Conservation (phyloP, 345 rosid species). For the Garcia nutans region DNA sequence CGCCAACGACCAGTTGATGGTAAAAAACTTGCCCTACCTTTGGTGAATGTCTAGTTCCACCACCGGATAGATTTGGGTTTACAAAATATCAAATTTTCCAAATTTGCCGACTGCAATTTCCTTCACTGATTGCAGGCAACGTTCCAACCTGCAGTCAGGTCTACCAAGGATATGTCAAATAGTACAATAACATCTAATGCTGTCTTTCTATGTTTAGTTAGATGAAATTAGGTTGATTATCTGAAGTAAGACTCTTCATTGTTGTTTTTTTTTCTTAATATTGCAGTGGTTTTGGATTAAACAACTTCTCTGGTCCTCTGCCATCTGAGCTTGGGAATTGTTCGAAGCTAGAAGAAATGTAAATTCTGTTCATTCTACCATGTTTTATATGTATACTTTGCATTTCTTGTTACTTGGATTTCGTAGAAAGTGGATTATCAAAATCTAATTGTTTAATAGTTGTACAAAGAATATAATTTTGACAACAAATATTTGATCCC, state of each 20-base stretch:
- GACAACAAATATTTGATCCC: too few relatives aligned
- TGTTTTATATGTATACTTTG: not conserved
- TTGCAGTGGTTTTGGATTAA: conserved; percentile 44
- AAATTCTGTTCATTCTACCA: conserved; percentile 24
- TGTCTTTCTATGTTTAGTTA: not conserved
- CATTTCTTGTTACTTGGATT: not conserved
- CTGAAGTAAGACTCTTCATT: not conserved
- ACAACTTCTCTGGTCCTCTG: conserved; percentile 68
- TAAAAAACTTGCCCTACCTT: too few relatives aligned
- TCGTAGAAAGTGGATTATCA: not conserved
- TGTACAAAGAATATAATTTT: too few relatives aligned
- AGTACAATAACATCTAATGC: not conserved
- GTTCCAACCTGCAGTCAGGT: too few relatives aligned
- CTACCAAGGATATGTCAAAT: not conserved
- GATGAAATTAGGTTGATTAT: not conserved
- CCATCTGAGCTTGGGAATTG: conserved; percentile 63
- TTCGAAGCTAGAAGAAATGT: conserved; percentile 49
- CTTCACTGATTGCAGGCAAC: too few relatives aligned
- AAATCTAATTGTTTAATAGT: not conserved
- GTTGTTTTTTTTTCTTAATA: conserved; percentile 2
- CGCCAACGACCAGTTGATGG: too few relatives aligned
- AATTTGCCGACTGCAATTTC: too few relatives aligned
- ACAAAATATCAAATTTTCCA: too few relatives aligned
- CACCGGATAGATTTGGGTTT: too few relatives aligned
- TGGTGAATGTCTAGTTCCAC: too few relatives aligned